phyloP scores from a whole-genome alignment of 306 rosid species.

The Begonia peltatifolia region DNA sequence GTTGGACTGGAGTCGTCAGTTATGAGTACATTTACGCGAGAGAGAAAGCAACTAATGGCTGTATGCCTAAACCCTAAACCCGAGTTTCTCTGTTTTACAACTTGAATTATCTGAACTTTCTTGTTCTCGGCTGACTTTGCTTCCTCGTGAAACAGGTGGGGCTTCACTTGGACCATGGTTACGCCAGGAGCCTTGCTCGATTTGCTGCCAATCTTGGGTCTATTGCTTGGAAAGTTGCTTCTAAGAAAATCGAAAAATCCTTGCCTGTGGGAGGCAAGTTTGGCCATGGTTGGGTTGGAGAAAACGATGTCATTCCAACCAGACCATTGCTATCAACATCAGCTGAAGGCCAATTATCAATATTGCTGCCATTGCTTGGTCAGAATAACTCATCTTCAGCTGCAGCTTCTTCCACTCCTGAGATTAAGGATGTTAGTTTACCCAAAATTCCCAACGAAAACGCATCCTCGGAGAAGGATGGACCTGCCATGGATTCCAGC shows the following conservation, averaged over 20 bases:
- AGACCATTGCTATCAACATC: conserved; percentile 13
- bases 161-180: conserved; percentile 39
- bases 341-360: conserved; percentile 12
- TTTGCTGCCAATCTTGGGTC: conserved; percentile 46
- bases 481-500: conserved; percentile 12
- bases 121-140: conserved; percentile 7
- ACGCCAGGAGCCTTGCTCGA: conserved; percentile 51
- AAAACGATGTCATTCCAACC: conserved; percentile 27
- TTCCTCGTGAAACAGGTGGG: conserved; percentile 41
- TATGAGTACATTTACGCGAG: conserved; percentile 39
- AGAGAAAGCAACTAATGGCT: conserved; percentile 38
- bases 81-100: neutral
- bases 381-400: conserved; percentile 11
- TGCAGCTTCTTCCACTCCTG: conserved; percentile 13
- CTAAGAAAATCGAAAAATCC: conserved; percentile 33
- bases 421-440: conserved; percentile 13
- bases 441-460: conserved; percentile 16
- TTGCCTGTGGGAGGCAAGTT: conserved; percentile 30
- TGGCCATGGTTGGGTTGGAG: conserved; percentile 65
- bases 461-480: conserved; percentile 17
- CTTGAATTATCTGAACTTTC: conserved; percentile 1
- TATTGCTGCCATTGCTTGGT: conserved; percentile 12
- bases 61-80: conserved; percentile 10
- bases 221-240: conserved; percentile 40
- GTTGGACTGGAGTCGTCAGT: conserved; percentile 32